Evolutionary conservation across 169 alveolate species (phyloP), one percentile per base, ranked within the genome.

Genomic region (Eimeria necatrix): DNA sequence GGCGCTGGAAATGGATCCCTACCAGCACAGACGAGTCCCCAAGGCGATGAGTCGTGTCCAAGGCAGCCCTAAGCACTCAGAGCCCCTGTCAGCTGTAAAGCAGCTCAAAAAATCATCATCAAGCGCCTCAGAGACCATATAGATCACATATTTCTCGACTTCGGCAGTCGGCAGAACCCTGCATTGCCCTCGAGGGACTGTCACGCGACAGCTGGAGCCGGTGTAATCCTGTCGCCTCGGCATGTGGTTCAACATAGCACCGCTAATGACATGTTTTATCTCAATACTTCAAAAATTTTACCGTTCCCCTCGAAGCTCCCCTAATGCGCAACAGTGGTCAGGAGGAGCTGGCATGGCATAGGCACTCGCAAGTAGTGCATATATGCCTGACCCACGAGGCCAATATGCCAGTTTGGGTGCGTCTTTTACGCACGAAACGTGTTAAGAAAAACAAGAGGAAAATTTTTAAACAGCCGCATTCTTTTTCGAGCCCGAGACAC

Each of bases 291-390:
- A 32, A 52, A 85, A 85, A 59, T 60, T 32, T 14, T 32, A 76
- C 18, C 56, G 92, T n/a, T 81, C 92, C 41, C 41, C 41, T 32
- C 41, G 41, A 85, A 5, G 6, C 59, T 4, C 49, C 80, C 49
- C 60, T 26, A 18, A 51, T 24, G 46, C 92, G 49, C 14, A 85
- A 60, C 61, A 52, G 92, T 60, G 64, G 92, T n/a, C 92, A n/a
- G 24, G 80, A 22, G 41, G 61, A 41, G 92, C 92, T n/a, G 20
- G 80, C 60, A 20, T 85, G 92, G 91, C 49, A 76, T 26, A 24
- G 80, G 76, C 92, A 85, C 92, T 59, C 92, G 48, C 80, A 85
- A 49, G 80, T 41, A 85, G 92, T 85, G 92, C 92, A 71, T 78
- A 60, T 59, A 60, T 53, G 56, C 92, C 92, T 9, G 80, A 59